phyloP scores from a whole-genome alignment of 352 stramenopile species.

The Globisporangium irregulare region DNA sequence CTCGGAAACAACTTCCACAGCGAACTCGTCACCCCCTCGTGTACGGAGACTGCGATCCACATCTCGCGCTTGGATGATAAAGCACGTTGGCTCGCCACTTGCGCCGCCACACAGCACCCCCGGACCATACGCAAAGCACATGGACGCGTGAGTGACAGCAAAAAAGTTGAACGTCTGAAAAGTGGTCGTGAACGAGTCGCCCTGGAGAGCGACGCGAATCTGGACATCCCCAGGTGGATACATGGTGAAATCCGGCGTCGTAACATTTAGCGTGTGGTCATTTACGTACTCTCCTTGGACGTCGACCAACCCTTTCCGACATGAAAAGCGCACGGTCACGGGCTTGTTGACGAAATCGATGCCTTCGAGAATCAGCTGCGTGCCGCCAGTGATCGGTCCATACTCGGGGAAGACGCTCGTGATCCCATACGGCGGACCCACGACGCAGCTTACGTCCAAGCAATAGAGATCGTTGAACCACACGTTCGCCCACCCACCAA shows the following conservation, averaged over 20 bases:
- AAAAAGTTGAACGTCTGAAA: constrained; percentile 94
- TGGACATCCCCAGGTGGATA: constrained; percentile 86
- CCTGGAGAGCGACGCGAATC: constrained; percentile 89
- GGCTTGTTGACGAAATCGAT: constrained; percentile 90
- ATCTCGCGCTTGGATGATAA: constrained; percentile 87
- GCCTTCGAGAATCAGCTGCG: constrained; percentile 81
- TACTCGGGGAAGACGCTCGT: constrained; percentile 85
- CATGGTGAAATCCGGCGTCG: constrained; percentile 89
- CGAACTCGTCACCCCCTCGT: constrained; percentile 93
- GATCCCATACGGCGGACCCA: constrained; percentile 96
- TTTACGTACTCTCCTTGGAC: constrained; percentile 87
- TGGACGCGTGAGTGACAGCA: constrained; percentile 81
- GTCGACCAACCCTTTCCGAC: constrained; percentile 88
- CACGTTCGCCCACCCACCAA: constrained; percentile 94
- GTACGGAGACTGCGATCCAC: constrained; percentile 70
- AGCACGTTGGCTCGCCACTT: constrained; percentile 68
- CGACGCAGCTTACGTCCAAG: constrained; percentile 92
- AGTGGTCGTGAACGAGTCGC: constrained; percentile 94
- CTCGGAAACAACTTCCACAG: constrained; percentile 58
- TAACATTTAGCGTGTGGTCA: constrained; percentile 86
- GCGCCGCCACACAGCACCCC: constrained; percentile 87
- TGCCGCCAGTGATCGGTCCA: constrained; percentile 92
- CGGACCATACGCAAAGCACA: constrained; percentile 93
- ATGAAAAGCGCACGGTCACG: constrained; percentile 90
- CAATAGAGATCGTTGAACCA: constrained; percentile 92